Evolutionary conservation across 106 monocot species (phyloP), one percentile per base, ranked within the genome.

Genomic region (Platanthera zijinensis): DNA sequence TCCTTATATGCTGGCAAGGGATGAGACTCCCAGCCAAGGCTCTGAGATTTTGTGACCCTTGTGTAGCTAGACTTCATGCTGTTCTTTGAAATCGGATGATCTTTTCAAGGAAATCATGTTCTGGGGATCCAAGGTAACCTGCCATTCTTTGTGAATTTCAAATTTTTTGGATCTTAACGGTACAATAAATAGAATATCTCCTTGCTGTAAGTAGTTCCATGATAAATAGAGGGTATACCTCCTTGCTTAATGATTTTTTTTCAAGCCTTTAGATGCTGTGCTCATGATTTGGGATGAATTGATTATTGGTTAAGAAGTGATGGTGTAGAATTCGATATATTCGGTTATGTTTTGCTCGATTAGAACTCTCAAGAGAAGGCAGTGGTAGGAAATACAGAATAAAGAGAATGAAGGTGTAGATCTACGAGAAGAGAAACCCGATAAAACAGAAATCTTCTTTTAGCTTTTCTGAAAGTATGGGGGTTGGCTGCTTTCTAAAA

Each of bases 1-100:
- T 79, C 28, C 50, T 28, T 92, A 87, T 81, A 22, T 76, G 39
- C 6, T 47, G 10, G 49, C 45, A 53, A 81, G 74, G 66, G 82
- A 79, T 68, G 63, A 75, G 77, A 72, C 50, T 72, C 72, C 48
- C 48, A 19, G 19, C 46, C 50, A 50, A 51, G 19, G 50, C 50
- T 72, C 18, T 19, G 21, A 51, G 50, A 4, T 51, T 46, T 72
- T 51, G 21, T 72, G 72, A 72, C 22, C 18, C 72, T 18, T 72
- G 0, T 21, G 10, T 72, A 21, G 21, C 1, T 15, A 17, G 47
- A 47, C 5, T 70, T 70, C 7, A 28, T 3, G 5, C 1, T 13
- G 13, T 53, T 53, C 52, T 53, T 53, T 3, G 52, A 32, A 32
- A 32, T 32, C 32, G 32, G 32, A 32, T 32, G 2, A 32, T 32